Evolutionary conservation across 768 basidiomycete genomes (phyloP).

Genomic region (Guyanaporus albipodus): DNA sequence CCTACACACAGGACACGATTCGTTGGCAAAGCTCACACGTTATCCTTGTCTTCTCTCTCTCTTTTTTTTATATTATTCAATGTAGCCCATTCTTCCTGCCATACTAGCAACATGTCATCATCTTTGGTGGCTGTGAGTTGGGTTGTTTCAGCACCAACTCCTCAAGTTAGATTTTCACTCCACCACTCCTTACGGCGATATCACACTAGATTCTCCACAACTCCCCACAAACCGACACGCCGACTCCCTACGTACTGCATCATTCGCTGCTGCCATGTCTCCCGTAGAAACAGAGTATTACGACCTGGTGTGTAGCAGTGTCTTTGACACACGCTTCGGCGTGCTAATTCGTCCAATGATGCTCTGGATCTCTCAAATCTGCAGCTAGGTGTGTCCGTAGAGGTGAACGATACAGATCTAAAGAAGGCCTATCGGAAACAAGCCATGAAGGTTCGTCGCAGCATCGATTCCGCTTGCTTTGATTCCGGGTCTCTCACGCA

Average conservation of each 20-base stretch:
- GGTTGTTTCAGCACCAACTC: slow-evolving; percentile 6
- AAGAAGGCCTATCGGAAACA: slow-evolving; percentile 96
- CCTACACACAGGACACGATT: slow-evolving; percentile 17
- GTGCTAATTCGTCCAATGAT: slow-evolving; percentile 1
- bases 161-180: background rate
- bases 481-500: background rate
- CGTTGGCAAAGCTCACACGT: slow-evolving; percentile 10
- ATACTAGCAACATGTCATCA: slow-evolving; percentile 28
- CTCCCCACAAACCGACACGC: background rate
- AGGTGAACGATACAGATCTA: slow-evolving; percentile 74
- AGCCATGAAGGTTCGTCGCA: slow-evolving; percentile 75
- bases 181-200: slow-evolving; percentile 2
- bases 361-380: background rate
- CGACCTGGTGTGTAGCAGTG: slow-evolving; percentile 57
- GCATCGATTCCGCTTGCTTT: background rate
- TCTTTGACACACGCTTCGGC: background rate
- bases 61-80: slow-evolving; percentile 28
- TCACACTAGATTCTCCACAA: slow-evolving; percentile 5
- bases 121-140: slow-evolving; percentile 27
- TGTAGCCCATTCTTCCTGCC: slow-evolving; percentile 27
- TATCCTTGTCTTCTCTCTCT: no score
- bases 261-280: slow-evolving; percentile 47
- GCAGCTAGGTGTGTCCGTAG: slow-evolving; percentile 67
- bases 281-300: slow-evolving; percentile 91
- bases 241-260: background rate